Conservation (phyloP, 108 stramenopile species). For the Fistulifera pelliculosa region DNA sequence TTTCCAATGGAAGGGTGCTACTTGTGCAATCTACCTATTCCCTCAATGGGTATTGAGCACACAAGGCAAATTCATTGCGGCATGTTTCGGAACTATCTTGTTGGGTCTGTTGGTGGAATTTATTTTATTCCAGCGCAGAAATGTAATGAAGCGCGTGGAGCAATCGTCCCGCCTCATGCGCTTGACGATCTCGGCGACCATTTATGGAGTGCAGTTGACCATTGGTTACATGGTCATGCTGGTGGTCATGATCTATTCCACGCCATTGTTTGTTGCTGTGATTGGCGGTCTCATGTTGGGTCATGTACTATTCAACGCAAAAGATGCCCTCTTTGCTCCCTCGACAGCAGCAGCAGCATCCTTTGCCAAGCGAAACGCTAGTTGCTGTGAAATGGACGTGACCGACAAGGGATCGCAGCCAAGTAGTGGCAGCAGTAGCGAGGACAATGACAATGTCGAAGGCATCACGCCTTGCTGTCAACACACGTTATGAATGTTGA, state of each 20-base stretch:
- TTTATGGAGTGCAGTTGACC: slow-evolving; percentile 67
- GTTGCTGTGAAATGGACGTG: background rate
- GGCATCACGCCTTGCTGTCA: slow-evolving; percentile 73
- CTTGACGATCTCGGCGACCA: slow-evolving; percentile 35
- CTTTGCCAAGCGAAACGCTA: background rate
- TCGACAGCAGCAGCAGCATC: too few species aligned
- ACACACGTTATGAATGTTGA: slow-evolving; percentile 20
- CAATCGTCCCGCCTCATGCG: slow-evolving; percentile 28
- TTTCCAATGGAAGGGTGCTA: slow-evolving; percentile 54
- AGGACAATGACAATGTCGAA: slow-evolving; percentile 13
- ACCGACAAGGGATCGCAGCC: background rate
- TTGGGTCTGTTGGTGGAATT: slow-evolving; percentile 51
- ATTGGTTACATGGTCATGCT: slow-evolving; percentile 82
- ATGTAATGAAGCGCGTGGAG: slow-evolving; percentile 23
- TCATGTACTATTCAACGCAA: slow-evolving; percentile 67
- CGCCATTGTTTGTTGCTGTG: slow-evolving; percentile 44
- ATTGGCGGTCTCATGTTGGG: slow-evolving; percentile 62
- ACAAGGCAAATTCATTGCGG: slow-evolving; percentile 36
- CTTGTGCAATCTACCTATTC: slow-evolving; percentile 76
- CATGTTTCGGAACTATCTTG: slow-evolving; percentile 44
- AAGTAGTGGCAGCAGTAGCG: background rate
- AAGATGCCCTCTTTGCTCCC: slow-evolving; percentile 33
- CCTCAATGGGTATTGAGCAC: slow-evolving; percentile 49
- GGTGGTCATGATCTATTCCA: slow-evolving; percentile 72
- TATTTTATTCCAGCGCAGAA: slow-evolving; percentile 40